These are phyloP conservation scores for Asterionellopsis glacialis DNA, from an alignment of 108 stramenopile genomes.

Conservation along the genomic window DNA sequence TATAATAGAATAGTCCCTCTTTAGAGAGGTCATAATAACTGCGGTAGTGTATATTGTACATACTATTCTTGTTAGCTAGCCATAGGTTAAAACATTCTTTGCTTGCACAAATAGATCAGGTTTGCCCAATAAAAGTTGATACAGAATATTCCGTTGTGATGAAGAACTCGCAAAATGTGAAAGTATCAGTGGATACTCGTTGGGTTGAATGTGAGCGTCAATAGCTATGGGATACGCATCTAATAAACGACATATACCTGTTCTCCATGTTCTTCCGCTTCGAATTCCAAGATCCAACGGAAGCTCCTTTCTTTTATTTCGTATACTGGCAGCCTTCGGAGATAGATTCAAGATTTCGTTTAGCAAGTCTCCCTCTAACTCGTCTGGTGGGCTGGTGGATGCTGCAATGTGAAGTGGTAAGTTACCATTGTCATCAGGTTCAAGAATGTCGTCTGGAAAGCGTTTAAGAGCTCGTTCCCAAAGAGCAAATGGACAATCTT, in stretches of 20 bases:
- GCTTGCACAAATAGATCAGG: not conserved
- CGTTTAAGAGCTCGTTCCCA: conserved; percentile 5
- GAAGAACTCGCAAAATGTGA: not conserved
- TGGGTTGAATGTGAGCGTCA: not conserved
- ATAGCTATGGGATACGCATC: not conserved
- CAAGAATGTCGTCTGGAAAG: not conserved
- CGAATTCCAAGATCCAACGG: not conserved
- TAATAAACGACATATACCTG: not conserved
- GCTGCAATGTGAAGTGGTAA: conserved; percentile 20
- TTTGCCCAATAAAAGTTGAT: not conserved
- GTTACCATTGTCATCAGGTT: conserved; percentile 10
- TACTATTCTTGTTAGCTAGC: too few relatives aligned
- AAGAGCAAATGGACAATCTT: conserved; percentile 19
- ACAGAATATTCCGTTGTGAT: not conserved
- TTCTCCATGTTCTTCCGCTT: not conserved
- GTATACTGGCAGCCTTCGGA: not conserved
- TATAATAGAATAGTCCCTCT: too few relatives aligned
- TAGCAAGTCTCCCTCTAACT: not conserved
- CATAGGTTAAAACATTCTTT: not conserved
- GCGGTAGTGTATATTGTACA: too few relatives aligned
- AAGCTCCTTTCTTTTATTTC: not conserved
- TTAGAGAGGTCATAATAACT: too few relatives aligned
- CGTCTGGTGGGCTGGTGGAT: conserved; percentile 6
- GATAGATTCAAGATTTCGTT: not conserved
- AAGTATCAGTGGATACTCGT: not conserved